A percentile compares a stretch with the other conserved stretches of the same genome.
Evolutionary conservation across 2,329 filamentous ascomycete species (phyloP).

Genomic region (Aspergillus fumigatus): DNA sequence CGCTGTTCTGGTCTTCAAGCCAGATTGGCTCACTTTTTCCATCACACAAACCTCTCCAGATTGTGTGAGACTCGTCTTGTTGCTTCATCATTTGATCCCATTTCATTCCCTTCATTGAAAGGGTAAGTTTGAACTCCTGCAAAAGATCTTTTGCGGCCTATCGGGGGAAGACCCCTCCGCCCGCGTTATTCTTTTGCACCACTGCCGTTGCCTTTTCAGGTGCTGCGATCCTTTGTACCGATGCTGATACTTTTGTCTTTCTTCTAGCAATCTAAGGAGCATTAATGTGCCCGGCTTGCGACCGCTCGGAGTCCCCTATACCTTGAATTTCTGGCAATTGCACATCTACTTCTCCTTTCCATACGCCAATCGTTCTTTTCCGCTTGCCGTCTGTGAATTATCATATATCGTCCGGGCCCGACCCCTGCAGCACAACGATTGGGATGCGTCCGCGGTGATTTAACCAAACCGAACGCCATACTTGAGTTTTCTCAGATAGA

Average conservation of each 20-base stretch:
- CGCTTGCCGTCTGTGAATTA: background rate
- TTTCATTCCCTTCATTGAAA: slow-evolving; percentile 5
- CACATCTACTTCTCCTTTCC: background rate
- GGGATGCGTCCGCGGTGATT: slow-evolving; percentile 13
- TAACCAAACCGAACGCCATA: background rate
- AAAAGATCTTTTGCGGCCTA: slow-evolving; percentile 7
- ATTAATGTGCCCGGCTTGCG: background rate
- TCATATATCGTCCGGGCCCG: background rate
- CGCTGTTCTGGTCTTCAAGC: background rate
- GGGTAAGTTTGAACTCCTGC: slow-evolving; percentile 14
- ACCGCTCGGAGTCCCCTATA: background rate
- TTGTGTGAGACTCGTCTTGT: background rate
- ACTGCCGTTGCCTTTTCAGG: slow-evolving; percentile 6
- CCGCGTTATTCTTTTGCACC: slow-evolving; percentile 11
- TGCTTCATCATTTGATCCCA: background rate
- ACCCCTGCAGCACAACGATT: slow-evolving; percentile 1
- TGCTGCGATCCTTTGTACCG: slow-evolving; percentile 8
- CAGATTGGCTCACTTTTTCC: background rate
- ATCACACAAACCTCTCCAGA: background rate
- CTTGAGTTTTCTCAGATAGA: background rate
- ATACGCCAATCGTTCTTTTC: background rate
- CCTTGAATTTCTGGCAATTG: background rate
- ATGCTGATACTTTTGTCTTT: slow-evolving; percentile 10
- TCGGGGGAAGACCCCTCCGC: slow-evolving; percentile 17
- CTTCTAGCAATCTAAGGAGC: slow-evolving; percentile 10